Evolutionary conservation across 1,284 basidiomycete genomes (phyloP), one percentile per base, ranked within the genome.

Genomic region (Leucoagaricus sp.): DNA sequence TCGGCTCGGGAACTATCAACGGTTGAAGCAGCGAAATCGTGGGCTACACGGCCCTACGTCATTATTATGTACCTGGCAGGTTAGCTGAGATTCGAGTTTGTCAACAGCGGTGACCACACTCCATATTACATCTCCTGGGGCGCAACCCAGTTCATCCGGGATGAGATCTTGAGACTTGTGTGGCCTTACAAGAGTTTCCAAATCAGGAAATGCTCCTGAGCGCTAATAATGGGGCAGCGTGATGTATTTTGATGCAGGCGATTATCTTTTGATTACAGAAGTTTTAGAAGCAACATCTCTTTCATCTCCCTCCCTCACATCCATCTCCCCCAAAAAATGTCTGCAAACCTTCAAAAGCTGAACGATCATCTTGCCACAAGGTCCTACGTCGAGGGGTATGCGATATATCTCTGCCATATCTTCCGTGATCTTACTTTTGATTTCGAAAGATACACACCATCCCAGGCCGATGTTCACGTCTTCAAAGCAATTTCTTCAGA

Each of bases 401-500:
- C 49, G 2, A 41, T 46, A 34, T 28, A 34, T 46, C 21, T 21
- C 38, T 6, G 3, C 36, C 25, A 9, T 10, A 12, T 31, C 44
- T 8, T 49, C n/a, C n/a, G n/a, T n/a, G n/a, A 12, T 13, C 9
- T 23, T 26, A 46, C 33, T 52, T 49, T 31, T 31, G 48, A 19
- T 26, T 48, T 31, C 58, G 51, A 31, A 69, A 99, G 96, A 62
- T 94, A 94, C 82, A 87, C 89, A 56, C 91, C 96, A 58, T 96
- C 96, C 54, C 96, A 98, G 79, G 95, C 96, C 62, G 96, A 99
- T 79, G 95, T 98, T 55, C 85, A 86, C 69, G 93, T 97, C 73
- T 97, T 90, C 87, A 93, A 93, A 74, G 79, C 87, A 40, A 75
- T 92, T 69, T 66, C 80, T 53, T 77, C 82, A 55, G 81, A 81